These are phyloP conservation scores for Iberis pinnata DNA, from an alignment of 345 rosid species.

Conservation along the genomic window DNA sequence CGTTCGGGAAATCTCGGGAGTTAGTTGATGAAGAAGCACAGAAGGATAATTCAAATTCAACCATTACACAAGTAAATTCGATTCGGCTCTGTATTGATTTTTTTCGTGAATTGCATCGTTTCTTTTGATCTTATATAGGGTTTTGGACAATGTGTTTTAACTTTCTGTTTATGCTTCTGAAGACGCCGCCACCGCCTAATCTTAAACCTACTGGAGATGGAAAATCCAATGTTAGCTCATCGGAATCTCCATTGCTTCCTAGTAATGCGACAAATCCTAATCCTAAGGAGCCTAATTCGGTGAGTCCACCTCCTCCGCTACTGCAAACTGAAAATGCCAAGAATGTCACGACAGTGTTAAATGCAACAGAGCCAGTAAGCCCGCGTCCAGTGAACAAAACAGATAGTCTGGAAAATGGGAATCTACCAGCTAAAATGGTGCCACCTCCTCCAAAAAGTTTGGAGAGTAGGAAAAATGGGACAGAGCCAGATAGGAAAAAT, in stretches of 20 bases:
- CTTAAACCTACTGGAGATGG: constrained; percentile 10
- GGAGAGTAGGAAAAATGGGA: constrained; percentile 23
- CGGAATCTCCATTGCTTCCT: constrained; percentile 11
- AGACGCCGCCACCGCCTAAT: constrained; percentile 33
- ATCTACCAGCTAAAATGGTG: constrained; percentile 7
- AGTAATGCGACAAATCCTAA: constrained; percentile 25
- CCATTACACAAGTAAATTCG: constrained; percentile 34
- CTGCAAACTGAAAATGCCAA: constrained; percentile 14
- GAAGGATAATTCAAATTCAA: constrained; percentile 13
- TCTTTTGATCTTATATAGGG: not conserved
- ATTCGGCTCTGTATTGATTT: not conserved
- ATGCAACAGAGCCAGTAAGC: constrained; percentile 17
- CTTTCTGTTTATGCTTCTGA: constrained; percentile 34
- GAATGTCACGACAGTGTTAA: constrained; percentile 16
- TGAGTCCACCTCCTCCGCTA: constrained; percentile 27
- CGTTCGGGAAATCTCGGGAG: constrained; percentile 23
- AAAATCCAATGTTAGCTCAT: constrained; percentile 23
- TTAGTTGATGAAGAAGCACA: constrained; percentile 33
- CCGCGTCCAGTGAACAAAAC: constrained; percentile 31
- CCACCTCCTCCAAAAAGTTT: constrained; percentile 17
- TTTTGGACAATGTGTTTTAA: constrained; percentile 14
- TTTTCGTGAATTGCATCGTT: not conserved
- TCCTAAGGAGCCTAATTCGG: constrained; percentile 21
- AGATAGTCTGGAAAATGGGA: constrained; percentile 10
- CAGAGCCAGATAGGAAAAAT: not conserved